phyloP scores from a whole-genome alignment of 2,329 filamentous ascomycete genomes.

The Curvularia verruculosa region DNA sequence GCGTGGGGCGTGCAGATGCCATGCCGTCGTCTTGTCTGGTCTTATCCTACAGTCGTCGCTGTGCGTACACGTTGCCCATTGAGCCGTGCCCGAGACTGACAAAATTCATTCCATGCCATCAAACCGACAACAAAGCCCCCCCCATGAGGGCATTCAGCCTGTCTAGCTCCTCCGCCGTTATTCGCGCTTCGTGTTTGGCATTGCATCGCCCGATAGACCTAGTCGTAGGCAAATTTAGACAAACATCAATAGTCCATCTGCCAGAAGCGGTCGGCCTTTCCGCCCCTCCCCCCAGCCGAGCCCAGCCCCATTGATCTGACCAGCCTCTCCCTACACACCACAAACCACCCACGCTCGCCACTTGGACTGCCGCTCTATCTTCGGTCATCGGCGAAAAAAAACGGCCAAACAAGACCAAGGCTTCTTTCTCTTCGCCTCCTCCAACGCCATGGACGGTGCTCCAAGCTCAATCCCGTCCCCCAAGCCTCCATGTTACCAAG shows the following conservation, averaged over 20 bases:
- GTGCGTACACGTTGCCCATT: not conserved
- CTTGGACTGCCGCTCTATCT: not conserved
- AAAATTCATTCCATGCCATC: too few species aligned
- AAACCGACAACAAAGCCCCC: not conserved
- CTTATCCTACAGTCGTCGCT: too few species aligned
- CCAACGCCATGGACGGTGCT: not conserved
- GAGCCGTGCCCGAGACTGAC: not conserved
- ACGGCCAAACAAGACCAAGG: too few species aligned
- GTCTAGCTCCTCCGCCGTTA: not conserved
- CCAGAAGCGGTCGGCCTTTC: conserved; percentile 2
- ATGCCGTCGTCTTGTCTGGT: too few species aligned
- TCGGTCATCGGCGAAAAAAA: not conserved
- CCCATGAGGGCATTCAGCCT: not conserved
- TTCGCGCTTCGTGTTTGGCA: not conserved
- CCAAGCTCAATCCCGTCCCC: too few species aligned
- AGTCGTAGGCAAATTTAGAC: conserved; percentile 5
- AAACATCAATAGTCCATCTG: conserved; percentile 11
- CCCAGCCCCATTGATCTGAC: not conserved
- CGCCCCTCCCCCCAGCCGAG: not conserved
- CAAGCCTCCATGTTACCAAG: too few species aligned
- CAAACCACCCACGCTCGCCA: not conserved
- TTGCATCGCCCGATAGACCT: not conserved
- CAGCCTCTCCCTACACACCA: not conserved
- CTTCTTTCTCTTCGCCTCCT: too few species aligned
- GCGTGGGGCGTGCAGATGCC: not conserved